phyloP scores from a whole-genome alignment of 352 stramenopile genomes.

The Globisporangium splendens region DNA sequence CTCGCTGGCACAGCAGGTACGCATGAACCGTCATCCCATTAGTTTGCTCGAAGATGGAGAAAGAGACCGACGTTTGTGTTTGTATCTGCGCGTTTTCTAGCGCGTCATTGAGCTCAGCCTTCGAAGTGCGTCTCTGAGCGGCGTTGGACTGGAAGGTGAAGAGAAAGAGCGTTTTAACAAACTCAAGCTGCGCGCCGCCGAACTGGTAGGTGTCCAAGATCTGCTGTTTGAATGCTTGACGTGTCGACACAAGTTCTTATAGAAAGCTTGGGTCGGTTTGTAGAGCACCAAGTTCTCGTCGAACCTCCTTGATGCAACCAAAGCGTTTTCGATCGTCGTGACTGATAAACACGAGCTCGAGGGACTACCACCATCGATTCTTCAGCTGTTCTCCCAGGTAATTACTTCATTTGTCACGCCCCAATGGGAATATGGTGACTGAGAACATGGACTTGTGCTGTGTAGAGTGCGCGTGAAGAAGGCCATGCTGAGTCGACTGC shows the following conservation, averaged over 20 bases:
- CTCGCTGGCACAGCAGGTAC: constrained; percentile 55
- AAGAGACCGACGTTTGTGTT: too few relatives aligned
- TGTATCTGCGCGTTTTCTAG: constrained; percentile 12
- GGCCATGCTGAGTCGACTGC: constrained; percentile 63
- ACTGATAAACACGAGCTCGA: constrained; percentile 85
- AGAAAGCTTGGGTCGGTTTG: background rate
- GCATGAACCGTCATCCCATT: too few relatives aligned
- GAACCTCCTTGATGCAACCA: constrained; percentile 97
- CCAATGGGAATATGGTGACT: background rate
- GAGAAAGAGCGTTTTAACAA: constrained; percentile 95
- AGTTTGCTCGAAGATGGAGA: too few relatives aligned
- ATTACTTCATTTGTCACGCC: too few relatives aligned
- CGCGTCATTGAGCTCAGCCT: constrained; percentile 91
- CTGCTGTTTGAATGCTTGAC: background rate
- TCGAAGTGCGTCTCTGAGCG: constrained; percentile 86
- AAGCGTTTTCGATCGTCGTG: constrained; percentile 90
- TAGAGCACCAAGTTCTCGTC: constrained; percentile 94
- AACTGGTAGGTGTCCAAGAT: constrained; percentile 57
- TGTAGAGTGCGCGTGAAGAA: constrained; percentile 63
- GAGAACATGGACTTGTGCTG: constrained; percentile 6
- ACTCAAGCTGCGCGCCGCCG: constrained; percentile 91
- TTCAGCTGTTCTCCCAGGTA: constrained; percentile 89
- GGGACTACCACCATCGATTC: constrained; percentile 89
- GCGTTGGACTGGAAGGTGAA: constrained; percentile 91
- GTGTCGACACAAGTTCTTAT: too few relatives aligned